Evolutionary conservation across 192 early-diverging fungal genomes (phyloP), one percentile per base, ranked within the genome.

Genomic region (Linnemannia zychae): DNA sequence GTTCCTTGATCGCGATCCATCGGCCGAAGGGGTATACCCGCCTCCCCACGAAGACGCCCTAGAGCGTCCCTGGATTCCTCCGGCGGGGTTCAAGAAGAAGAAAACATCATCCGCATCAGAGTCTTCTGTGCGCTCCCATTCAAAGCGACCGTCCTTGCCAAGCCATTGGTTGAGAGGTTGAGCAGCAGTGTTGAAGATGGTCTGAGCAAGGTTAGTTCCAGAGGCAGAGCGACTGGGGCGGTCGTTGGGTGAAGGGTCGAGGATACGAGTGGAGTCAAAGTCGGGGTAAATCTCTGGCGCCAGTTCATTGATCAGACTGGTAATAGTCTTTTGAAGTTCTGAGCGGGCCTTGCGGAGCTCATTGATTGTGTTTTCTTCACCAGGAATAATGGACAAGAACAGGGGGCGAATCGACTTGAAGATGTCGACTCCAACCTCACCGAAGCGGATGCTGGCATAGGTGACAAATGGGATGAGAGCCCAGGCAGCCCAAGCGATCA

Each of bases 361-460:
- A 71, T 87, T 88, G 57, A 93, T 88, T 78, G 89, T 70, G 81
- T 68, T 44, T 89, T 90, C 67, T 86, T 76, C 68, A 76, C 87
- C 83, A 84, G 92, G 84, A 9, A 91, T 78, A 18, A 94, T 67
- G 13, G 95, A 91, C 73, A 99, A 74, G 50, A 95, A 96, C 31
- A 98, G 88, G 15, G 98, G 97, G 12, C 93, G 92, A 50, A 99
- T 87, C 9, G 97, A 96, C 88, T 91, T 93, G 69, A 93, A 92
- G 67, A 95, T 91, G 70, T 95, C 94, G 13, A 94, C 79, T 3
- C 94, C 95, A 65, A 90, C 91, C 84, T 95, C 94, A 53, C 93
- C 93, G 87, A 96, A 94, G 16, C 92, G 90, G 67, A 95, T 88
- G 44, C 91, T 93, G 15, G 91, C 91, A 84, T 93, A 95, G 74